Evolutionary conservation across 805 yeast genomes (phyloP).

Genomic region (Metschnikowia shivogae): DNA sequence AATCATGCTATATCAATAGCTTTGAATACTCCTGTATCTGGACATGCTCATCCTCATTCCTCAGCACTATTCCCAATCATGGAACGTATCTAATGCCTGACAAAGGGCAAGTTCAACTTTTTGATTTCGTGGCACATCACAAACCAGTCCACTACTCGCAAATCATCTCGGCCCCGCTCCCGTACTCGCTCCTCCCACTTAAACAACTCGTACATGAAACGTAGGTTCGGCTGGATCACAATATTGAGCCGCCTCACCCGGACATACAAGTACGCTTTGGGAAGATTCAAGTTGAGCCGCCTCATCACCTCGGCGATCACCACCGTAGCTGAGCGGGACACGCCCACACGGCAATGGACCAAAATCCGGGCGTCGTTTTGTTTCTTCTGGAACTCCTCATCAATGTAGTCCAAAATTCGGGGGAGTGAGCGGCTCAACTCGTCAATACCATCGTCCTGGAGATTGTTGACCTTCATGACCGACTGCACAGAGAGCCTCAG

Average conservation of each 20-base stretch:
- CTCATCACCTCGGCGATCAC: constrained; percentile 95
- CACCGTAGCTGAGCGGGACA: constrained; percentile 90
- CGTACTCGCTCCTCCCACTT: constrained; percentile 34
- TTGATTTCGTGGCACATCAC: constrained; percentile 80
- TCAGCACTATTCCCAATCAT: too few species aligned
- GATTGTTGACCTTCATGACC: constrained; percentile 61
- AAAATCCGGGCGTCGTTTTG: constrained; percentile 32
- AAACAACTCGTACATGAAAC: constrained; percentile 82
- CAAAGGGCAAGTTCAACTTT: constrained; percentile 58
- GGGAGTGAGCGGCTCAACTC: constrained; percentile 60
- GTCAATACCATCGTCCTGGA: constrained; percentile 91
- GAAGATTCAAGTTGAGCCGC: constrained; percentile 58
- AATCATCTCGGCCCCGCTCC: constrained; percentile 3
- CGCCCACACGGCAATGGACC: constrained; percentile 95
- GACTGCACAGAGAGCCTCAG: constrained; percentile 32
- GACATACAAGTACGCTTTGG: constrained; percentile 83
- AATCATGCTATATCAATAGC: too few species aligned
- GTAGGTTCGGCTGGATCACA: constrained; percentile 88
- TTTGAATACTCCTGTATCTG: too few species aligned
- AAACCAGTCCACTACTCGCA: constrained; percentile 83
- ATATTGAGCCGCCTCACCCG: constrained; percentile 86
- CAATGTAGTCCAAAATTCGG: constrained; percentile 62
- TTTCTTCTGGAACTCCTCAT: constrained; percentile 25
- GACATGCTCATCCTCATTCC: too few species aligned
- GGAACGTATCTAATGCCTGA: background rate